These are phyloP conservation scores for Vaccinium vitisidaea DNA, from an alignment of 148 eudicot species.

Conservation along the genomic window DNA sequence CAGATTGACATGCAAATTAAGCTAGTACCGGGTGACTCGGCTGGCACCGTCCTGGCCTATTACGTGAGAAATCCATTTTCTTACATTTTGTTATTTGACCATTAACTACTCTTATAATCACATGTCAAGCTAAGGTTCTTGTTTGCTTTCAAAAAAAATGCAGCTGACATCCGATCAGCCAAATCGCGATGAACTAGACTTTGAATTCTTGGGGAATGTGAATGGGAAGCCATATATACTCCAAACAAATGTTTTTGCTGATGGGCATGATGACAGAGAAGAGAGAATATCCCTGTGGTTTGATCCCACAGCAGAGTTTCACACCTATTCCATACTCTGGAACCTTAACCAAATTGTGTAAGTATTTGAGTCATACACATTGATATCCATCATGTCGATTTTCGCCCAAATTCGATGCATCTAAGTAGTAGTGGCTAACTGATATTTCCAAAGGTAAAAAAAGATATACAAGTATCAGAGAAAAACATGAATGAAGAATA, in stretches of 20 bases:
- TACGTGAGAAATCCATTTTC: conserved; percentile 44
- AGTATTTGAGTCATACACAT: conserved; percentile 19
- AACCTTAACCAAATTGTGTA: conserved; percentile 82
- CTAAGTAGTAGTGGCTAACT: not conserved
- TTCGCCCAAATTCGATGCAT: not conserved
- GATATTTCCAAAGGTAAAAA: not conserved
- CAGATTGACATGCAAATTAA: conserved; percentile 88
- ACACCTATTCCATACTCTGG: conserved; percentile 84
- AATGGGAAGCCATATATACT: conserved; percentile 63
- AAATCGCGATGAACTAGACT: conserved; percentile 67
- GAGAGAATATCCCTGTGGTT: conserved; percentile 77
- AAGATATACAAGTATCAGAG: not conserved
- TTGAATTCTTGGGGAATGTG: conserved; percentile 76
- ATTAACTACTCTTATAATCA: not conserved
- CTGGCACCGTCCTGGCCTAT: conserved; percentile 85
- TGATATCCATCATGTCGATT: not conserved
- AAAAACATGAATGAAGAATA: not conserved
- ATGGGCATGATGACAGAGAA: conserved; percentile 70
- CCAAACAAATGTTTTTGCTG: conserved; percentile 74
- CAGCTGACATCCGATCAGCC: conserved; percentile 74
- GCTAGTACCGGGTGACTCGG: conserved; percentile 67
- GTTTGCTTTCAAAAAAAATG: conserved; percentile 11
- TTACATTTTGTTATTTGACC: not conserved
- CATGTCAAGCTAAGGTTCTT: not conserved
- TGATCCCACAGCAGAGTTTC: conserved; percentile 79